Evolutionary conservation across 306 rosid genomes (phyloP), one percentile per base, ranked within the genome.

Genomic region (Dicorynia guianensis): DNA sequence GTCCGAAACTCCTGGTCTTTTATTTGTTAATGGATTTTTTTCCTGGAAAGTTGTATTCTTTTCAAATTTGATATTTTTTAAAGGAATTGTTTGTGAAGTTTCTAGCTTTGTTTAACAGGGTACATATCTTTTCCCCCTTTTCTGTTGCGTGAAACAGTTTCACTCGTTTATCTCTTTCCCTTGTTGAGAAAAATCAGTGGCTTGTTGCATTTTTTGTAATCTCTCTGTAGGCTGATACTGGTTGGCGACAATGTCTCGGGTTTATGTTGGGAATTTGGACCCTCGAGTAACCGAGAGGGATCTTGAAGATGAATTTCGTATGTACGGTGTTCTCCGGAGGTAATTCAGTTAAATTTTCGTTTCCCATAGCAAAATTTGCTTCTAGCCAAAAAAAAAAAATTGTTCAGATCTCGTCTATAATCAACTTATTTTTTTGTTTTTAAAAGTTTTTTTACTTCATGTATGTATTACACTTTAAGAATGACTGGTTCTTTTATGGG

Each of bases 311-410:
- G 97, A 94, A 63, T 94, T 91, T 77, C 91, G 96, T 64, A 70
- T 92, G 74, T 94, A 76, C 73, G 97, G 98, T 44, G 97, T 94
- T 81, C 96, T 94, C 14, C 89, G 91, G 61, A 94, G 96, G 98
- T 92, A 57, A 75, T 56, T 75, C 25, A 40, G 20, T 70, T 71
- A 33, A 8, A 25, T 19, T 9, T 42, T 17, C 30, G 1, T 25
- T 25, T 25, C 30, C 30, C 30, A 1, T 25, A 25, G 30, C 30
- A 25, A 25, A 25, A 2, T 25, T 25, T 25, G 30, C 30, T 25
- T 25, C 30, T 2, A 25, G 30, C 30, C 1, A 25, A 25, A 25
- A 25, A 25, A 25, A 25, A 25, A 25, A 25, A 2, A n/a, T 55
- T 9, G 35, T 38, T 43, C 5, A 60, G 5, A 46, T 40, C 5